Percentiles rank a stretch among this genome's conserved stretches.
Evolutionary conservation across 208 protist genomes (phyloP).

Genomic region (Crithidia mellificae): DNA sequence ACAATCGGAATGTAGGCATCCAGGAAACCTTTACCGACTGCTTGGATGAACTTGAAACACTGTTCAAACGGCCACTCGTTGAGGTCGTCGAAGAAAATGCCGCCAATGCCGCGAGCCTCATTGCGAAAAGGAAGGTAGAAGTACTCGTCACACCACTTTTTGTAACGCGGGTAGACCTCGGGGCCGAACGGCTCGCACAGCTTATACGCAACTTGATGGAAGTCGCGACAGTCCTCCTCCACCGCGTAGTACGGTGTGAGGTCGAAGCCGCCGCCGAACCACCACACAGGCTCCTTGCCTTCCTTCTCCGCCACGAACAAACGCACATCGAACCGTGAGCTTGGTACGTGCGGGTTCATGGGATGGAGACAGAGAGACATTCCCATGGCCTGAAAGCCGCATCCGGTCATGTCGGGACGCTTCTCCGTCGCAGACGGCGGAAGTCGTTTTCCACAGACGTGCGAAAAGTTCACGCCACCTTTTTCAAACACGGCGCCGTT

Average conservation of each 20-base stretch:
- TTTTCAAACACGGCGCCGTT: conserved; percentile 69
- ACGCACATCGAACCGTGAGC: conserved; percentile 87
- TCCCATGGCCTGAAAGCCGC: conserved; percentile 74
- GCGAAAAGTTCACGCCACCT: conserved; percentile 80
- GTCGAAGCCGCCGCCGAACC: conserved; percentile 92
- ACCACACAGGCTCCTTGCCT: conserved; percentile 60
- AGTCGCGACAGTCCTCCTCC: conserved; percentile 64
- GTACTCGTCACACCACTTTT: conserved; percentile 85
- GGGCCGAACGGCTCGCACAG: conserved; percentile 54
- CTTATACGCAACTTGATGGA: conserved; percentile 55
- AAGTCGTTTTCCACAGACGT: conserved; percentile 55
- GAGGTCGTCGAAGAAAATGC: conserved; percentile 88
- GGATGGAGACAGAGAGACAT: conserved; percentile 85
- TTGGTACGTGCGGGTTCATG: conserved; percentile 77
- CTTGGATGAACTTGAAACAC: conserved; percentile 62
- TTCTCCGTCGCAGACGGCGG: conserved; percentile 42
- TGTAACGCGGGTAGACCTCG: conserved; percentile 67
- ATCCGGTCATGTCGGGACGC: conserved; percentile 38
- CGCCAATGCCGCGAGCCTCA: conserved; percentile 82
- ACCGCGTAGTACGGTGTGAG: conserved; percentile 86
- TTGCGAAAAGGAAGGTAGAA: conserved; percentile 75
- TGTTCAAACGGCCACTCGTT: conserved; percentile 47
- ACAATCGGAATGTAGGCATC: conserved; percentile 76
- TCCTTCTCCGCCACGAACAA: conserved; percentile 73
- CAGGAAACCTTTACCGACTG: conserved; percentile 53